phyloP scores from a whole-genome alignment of 805 yeast species.

The Brettanomyces custersianus region DNA sequence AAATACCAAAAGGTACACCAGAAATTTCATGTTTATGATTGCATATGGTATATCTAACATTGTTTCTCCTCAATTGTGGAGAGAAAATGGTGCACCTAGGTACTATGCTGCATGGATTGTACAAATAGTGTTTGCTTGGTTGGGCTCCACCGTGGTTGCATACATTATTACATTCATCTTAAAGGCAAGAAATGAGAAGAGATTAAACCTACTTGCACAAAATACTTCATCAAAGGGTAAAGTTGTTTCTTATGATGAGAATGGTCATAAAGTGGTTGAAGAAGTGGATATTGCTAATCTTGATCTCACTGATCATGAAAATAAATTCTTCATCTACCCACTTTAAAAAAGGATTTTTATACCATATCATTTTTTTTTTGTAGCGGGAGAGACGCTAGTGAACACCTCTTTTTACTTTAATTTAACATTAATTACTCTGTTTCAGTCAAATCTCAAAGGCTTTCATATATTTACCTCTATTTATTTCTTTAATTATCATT shows the following conservation, averaged over 20 bases:
- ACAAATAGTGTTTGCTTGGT: constrained; percentile 39
- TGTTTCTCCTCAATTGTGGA: constrained; percentile 47
- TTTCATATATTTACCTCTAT: too few species aligned
- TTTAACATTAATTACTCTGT: too few species aligned
- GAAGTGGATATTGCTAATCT: constrained; percentile 34
- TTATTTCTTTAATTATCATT: too few species aligned
- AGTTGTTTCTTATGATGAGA: constrained; percentile 15
- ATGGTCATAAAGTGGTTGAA: constrained; percentile 20
- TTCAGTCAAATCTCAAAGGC: too few species aligned
- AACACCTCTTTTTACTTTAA: too few species aligned
- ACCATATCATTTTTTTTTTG: too few species aligned
- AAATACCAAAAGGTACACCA: constrained; percentile 38
- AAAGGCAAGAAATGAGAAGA: constrained; percentile 20
- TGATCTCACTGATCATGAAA: constrained; percentile 47
- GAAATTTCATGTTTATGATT: constrained; percentile 36
- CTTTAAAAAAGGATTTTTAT: constrained; percentile 19
- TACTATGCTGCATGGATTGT: constrained; percentile 39
- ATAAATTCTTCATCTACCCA: constrained; percentile 43
- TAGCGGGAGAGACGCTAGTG: too few species aligned
- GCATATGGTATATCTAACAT: constrained; percentile 39
- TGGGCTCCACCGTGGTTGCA: constrained; percentile 33
- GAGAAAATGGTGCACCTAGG: constrained; percentile 35
- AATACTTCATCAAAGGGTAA: neutral
- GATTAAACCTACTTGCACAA: constrained; percentile 14
- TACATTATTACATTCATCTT: constrained; percentile 34